These are phyloP conservation scores for Arthrinium puccinioides DNA, from an alignment of 2,329 filamentous ascomycete species.

Conservation along the genomic window DNA sequence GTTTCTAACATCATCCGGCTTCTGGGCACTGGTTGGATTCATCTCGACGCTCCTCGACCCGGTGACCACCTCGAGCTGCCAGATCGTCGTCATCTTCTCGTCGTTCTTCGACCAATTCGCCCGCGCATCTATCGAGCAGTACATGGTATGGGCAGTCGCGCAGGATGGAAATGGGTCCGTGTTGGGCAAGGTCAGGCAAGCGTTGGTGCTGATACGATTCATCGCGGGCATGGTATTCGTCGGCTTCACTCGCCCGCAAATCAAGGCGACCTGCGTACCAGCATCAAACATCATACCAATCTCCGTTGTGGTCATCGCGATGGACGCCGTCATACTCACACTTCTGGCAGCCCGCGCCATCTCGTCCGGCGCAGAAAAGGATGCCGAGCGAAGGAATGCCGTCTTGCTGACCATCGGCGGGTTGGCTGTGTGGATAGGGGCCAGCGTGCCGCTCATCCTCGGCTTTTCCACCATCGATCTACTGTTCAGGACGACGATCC, in stretches of 20 bases:
- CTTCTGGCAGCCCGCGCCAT: slow-evolving; percentile 34
- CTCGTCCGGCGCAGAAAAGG: slow-evolving; percentile 25
- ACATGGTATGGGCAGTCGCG: slow-evolving; percentile 43
- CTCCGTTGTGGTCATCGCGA: slow-evolving; percentile 34
- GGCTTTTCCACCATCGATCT: slow-evolving; percentile 36
- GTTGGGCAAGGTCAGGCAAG: slow-evolving; percentile 35
- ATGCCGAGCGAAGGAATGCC: slow-evolving; percentile 28
- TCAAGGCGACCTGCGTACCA: slow-evolving; percentile 45
- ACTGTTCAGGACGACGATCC: slow-evolving; percentile 39
- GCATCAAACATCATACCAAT: slow-evolving; percentile 35
- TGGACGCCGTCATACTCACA: slow-evolving; percentile 38
- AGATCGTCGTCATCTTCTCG: slow-evolving; percentile 43
- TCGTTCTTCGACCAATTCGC: slow-evolving; percentile 51
- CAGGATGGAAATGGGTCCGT: slow-evolving; percentile 26
- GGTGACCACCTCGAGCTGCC: slow-evolving; percentile 36
- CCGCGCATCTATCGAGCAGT: slow-evolving; percentile 46
- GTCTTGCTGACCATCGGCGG: slow-evolving; percentile 34
- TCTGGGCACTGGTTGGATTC: slow-evolving; percentile 49
- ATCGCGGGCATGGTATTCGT: slow-evolving; percentile 47
- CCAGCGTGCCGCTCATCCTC: slow-evolving; percentile 43
- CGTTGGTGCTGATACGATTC: slow-evolving; percentile 38
- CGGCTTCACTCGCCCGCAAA: slow-evolving; percentile 45
- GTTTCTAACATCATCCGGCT: slow-evolving; percentile 42
- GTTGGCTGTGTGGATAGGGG: slow-evolving; percentile 45
- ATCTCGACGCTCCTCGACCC: slow-evolving; percentile 39